A percentile compares a stretch with the other conserved stretches of the same genome.
phyloP scores from a whole-genome alignment of 176 grass and related monocot species.

The Cenchrus purpureus region DNA sequence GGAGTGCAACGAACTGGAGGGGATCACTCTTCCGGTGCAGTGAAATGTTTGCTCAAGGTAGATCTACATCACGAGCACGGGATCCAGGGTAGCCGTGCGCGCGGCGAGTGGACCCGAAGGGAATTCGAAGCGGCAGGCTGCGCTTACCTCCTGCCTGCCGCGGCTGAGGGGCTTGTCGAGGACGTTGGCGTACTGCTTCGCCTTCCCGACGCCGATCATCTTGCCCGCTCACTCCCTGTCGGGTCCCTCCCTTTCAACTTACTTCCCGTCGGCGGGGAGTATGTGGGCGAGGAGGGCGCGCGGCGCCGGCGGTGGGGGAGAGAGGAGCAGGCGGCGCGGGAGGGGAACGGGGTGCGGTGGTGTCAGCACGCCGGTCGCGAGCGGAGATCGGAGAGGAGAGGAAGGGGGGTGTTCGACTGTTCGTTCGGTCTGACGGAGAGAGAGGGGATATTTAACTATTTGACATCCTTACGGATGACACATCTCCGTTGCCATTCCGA shows the following conservation, averaged over 20 bases:
- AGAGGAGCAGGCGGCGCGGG: too few species aligned
- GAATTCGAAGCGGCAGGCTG: not conserved
- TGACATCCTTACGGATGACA: too few species aligned
- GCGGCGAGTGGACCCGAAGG: constrained; percentile 9
- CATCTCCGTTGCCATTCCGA: too few species aligned
- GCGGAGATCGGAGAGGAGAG: too few species aligned
- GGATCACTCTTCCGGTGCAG: not conserved
- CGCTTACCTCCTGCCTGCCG: constrained; percentile 75
- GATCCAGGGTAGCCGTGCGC: not conserved
- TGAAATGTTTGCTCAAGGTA: not conserved
- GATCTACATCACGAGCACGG: constrained; percentile 2
- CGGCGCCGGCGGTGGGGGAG: not conserved
- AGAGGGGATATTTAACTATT: too few species aligned
- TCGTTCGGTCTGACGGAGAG: too few species aligned
- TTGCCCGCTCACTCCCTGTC: constrained; percentile 19
- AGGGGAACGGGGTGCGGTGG: too few species aligned
- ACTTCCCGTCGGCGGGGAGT: not conserved
- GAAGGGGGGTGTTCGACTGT: too few species aligned
- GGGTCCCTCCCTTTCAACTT: not conserved
- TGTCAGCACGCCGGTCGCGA: too few species aligned
- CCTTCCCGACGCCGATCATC: constrained; percentile 96
- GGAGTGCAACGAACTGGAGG: not conserved
- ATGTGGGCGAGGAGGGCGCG: not conserved
- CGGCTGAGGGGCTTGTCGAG: constrained; percentile 93
- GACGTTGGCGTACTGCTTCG: constrained; percentile 92